These are phyloP conservation scores for Alternaria sp. DNA, from an alignment of 2,329 filamentous ascomycete genomes.

Conservation along the genomic window DNA sequence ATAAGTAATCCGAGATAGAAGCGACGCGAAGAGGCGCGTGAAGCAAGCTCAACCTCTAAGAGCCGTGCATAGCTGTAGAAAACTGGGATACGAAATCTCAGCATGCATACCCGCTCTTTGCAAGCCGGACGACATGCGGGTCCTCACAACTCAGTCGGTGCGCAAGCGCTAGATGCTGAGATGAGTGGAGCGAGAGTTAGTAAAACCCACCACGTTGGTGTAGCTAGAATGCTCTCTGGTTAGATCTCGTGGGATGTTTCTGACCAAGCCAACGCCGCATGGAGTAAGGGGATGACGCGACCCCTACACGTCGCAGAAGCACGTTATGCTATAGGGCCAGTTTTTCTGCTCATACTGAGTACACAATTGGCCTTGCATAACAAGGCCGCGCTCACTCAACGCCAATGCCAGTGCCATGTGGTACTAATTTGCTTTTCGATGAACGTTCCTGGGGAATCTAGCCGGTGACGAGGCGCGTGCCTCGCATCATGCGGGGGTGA, in stretches of 20 bases:
- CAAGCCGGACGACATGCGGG: conserved; percentile 20
- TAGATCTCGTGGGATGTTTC: conserved; percentile 28
- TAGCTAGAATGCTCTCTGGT: conserved; percentile 29
- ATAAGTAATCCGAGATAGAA: conserved; percentile 24
- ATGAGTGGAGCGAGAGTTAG: conserved; percentile 22
- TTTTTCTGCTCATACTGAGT: conserved; percentile 1
- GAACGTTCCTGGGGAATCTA: conserved; percentile 20
- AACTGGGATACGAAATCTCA: conserved; percentile 25
- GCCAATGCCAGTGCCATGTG: conserved; percentile 17
- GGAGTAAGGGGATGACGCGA: conserved; percentile 24
- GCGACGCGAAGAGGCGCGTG: conserved; percentile 19
- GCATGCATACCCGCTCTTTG: conserved; percentile 22
- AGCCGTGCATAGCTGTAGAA: conserved; percentile 23
- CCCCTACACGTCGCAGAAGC: conserved; percentile 15
- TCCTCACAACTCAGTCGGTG: conserved; percentile 13
- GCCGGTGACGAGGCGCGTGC: conserved; percentile 31
- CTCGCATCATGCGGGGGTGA: conserved; percentile 28
- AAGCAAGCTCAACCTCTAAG: conserved; percentile 16
- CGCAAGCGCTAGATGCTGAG: conserved; percentile 23
- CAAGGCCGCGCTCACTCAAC: conserved; percentile 12
- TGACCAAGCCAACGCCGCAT: conserved; percentile 24
- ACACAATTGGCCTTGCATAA: conserved; percentile 17
- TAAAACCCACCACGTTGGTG: conserved; percentile 33
- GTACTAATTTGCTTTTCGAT: conserved; percentile 18
- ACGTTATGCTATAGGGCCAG: conserved; percentile 21